Conservation (phyloP, 495 filamentous ascomycete genomes). For the Trichoderma erinaceum region DNA sequence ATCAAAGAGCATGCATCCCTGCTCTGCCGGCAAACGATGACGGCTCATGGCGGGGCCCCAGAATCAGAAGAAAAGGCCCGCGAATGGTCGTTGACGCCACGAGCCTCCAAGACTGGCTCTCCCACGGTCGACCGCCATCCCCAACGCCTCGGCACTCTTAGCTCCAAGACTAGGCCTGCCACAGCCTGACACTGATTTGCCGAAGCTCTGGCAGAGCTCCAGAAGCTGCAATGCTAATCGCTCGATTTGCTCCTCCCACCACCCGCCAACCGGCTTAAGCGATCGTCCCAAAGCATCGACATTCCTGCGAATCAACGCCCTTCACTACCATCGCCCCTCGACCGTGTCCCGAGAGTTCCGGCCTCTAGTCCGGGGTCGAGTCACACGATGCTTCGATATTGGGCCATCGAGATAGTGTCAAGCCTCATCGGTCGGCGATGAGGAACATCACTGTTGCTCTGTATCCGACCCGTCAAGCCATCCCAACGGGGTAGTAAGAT, state of each 20-base stretch:
- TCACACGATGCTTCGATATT: neutral
- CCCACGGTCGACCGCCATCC: neutral
- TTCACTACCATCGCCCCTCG: slow-evolving; percentile 11
- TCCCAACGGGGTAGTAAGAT: neutral
- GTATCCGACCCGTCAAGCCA: neutral
- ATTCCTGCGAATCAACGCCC: slow-evolving; percentile 2
- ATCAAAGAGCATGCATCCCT: neutral
- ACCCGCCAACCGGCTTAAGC: neutral
- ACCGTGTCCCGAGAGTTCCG: slow-evolving; percentile 13
- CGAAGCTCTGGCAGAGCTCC: slow-evolving; percentile 5
- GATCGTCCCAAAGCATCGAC: neutral
- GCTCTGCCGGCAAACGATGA: neutral
- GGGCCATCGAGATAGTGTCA: neutral
- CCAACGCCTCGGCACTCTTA: neutral
- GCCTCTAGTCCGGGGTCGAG: neutral
- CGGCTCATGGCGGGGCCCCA: slow-evolving; percentile 4
- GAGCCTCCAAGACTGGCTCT: neutral
- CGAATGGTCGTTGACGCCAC: neutral
- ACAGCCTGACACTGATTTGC: neutral
- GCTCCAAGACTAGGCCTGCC: neutral
- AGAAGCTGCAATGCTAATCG: neutral
- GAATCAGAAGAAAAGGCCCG: slow-evolving; percentile 2
- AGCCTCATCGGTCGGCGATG: neutral
- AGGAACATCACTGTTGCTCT: neutral
- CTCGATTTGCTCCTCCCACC: neutral